Evolutionary conservation across 164 flowering plant genomes (phyloP).

Genomic region (Vitis rupestris): DNA sequence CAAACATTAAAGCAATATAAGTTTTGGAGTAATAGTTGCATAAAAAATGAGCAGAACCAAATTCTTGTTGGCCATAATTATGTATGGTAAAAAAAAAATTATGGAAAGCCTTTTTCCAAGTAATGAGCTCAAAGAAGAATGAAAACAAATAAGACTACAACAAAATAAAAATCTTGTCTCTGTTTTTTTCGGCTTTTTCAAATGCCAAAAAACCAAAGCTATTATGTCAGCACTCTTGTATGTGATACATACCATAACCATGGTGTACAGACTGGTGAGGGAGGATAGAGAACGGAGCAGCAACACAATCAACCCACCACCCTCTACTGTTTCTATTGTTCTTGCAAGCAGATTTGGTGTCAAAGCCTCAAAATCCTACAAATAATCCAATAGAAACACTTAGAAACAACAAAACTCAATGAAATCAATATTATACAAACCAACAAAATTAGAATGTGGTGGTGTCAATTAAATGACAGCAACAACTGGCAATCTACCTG

Average conservation of each 20-base stretch:
- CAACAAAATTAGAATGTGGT: too few relatives aligned
- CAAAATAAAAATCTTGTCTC: too few relatives aligned
- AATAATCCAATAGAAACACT: neutral
- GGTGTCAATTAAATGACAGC: neutral
- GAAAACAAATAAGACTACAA: too few relatives aligned
- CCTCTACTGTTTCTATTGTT: conserved; percentile 95
- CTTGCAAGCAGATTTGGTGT: conserved; percentile 97
- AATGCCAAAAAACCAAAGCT: neutral
- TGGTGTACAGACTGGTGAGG: conserved; percentile 88
- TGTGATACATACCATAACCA: conserved; percentile 85
- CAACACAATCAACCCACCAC: conserved; percentile 88
- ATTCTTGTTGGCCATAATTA: too few relatives aligned
- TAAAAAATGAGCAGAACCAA: too few relatives aligned
- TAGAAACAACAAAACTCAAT: neutral
- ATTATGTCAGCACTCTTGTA: neutral
- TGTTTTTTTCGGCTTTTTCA: too few relatives aligned
- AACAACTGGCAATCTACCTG: conserved; percentile 49
- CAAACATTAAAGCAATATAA: neutral
- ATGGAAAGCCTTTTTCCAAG: too few relatives aligned
- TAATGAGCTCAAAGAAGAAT: too few relatives aligned
- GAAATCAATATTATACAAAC: too few relatives aligned
- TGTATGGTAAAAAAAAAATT: too few relatives aligned
- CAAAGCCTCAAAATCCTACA: conserved; percentile 95
- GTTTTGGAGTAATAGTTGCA: too few relatives aligned
- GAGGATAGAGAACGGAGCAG: conserved; percentile 79